Percentiles rank a stretch among this genome's conserved stretches.
Conservation (phyloP, 1,139 yeast species). For the Taphrina confusa region DNA sequence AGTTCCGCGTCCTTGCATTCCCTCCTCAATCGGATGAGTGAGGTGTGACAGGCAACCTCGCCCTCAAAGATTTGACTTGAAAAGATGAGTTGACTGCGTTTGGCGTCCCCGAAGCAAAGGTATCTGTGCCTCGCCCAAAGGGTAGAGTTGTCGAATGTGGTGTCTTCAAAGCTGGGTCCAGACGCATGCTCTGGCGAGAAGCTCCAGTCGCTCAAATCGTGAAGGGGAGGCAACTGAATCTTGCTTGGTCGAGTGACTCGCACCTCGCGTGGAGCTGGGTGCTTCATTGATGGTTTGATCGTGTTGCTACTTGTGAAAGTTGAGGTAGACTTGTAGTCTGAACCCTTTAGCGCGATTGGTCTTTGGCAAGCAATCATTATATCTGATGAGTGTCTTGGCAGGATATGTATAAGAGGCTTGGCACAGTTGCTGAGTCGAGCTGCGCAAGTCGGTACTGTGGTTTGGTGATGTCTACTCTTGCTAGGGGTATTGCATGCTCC, state of each 20-base stretch:
- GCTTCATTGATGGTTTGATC: background rate
- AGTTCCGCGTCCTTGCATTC: slow-evolving; percentile 10
- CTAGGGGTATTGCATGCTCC: slow-evolving; percentile 1
- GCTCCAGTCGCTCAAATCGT: slow-evolving; percentile 13
- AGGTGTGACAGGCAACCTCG: slow-evolving; percentile 21
- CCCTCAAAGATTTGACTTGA: slow-evolving; percentile 15
- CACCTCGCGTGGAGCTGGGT: no score
- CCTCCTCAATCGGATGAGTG: slow-evolving; percentile 8
- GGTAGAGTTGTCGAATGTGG: slow-evolving; percentile 14
- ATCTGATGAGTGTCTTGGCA: background rate
- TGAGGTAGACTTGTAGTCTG: no score
- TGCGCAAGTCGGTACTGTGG: no score
- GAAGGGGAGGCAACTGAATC: slow-evolving; percentile 17
- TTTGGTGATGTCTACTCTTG: no score
- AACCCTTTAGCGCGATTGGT: background rate
- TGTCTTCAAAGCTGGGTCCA: background rate
- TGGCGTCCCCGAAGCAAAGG: slow-evolving; percentile 5
- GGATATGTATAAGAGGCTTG: background rate
- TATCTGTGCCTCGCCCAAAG: slow-evolving; percentile 21
- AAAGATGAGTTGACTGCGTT: background rate
- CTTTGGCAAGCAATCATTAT: slow-evolving; percentile 9
- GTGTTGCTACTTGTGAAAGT: no score
- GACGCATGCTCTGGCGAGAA: background rate
- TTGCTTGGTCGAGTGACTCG: background rate
- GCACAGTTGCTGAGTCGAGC: background rate